Percentiles rank a stretch among this genome's conserved stretches.
These are phyloP conservation scores for Pulveroboletus sp. DNA, from an alignment of 768 basidiomycete genomes.

Conservation along the genomic window DNA sequence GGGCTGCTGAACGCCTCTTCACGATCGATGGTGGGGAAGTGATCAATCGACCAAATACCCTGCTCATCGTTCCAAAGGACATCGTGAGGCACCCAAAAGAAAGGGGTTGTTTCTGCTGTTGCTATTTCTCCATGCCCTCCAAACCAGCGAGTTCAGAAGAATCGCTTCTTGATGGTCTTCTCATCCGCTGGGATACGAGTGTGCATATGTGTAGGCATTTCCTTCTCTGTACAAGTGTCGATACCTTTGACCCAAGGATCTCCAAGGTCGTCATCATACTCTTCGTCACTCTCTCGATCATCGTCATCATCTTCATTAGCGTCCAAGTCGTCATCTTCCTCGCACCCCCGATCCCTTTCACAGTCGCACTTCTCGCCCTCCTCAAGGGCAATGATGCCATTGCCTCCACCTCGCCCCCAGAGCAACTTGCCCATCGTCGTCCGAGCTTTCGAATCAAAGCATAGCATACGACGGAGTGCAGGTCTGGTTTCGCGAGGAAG, in stretches of 20 bases:
- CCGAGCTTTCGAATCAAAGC: conserved; percentile 80
- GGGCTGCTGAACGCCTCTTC: neutral
- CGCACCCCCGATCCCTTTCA: conserved; percentile 31
- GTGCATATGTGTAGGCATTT: conserved; percentile 55
- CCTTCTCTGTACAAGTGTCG: conserved; percentile 56
- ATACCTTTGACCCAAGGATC: conserved; percentile 87
- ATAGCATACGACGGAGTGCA: conserved; percentile 90
- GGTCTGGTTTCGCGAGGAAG: conserved; percentile 90
- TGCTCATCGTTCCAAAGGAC: conserved; percentile 13
- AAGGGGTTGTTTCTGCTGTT: neutral
- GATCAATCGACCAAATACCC: conserved; percentile 10
- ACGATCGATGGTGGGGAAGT: neutral
- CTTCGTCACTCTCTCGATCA: conserved; percentile 14
- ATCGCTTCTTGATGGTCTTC: conserved; percentile 65
- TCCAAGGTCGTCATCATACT: conserved; percentile 69
- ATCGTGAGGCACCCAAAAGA: conserved; percentile 6
- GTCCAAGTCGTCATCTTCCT: conserved; percentile 30
- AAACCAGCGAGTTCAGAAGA: conserved; percentile 46
- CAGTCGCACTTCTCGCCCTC: conserved; percentile 61
- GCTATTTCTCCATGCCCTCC: neutral
- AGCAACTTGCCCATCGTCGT: conserved; percentile 92
- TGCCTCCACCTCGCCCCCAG: conserved; percentile 70
- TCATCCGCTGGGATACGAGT: conserved; percentile 72
- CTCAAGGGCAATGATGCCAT: conserved; percentile 51
- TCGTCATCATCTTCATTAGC: conserved; percentile 36